Evolutionary conservation across 2,329 filamentous ascomycete genomes (phyloP).

Genomic region (Sporothrix schenckii): DNA sequence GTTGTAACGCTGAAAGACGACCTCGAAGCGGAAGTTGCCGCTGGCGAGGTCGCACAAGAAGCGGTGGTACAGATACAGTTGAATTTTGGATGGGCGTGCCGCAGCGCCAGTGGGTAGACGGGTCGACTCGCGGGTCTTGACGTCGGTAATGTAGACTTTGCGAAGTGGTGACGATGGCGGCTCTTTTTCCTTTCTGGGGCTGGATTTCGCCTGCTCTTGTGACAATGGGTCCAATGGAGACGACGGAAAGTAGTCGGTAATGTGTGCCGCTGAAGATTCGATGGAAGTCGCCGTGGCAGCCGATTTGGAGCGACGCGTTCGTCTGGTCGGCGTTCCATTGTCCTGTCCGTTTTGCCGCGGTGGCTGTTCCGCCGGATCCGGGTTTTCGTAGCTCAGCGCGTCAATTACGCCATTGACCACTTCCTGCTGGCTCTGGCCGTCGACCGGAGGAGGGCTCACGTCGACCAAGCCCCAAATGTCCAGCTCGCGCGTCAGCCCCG

Average conservation of each 20-base stretch:
- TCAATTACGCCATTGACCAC: conserved; percentile 91
- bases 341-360: neutral
- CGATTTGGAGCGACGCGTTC: neutral
- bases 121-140: conserved; percentile 77
- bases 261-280: conserved; percentile 25
- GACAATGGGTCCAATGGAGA: neutral
- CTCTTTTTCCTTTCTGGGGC: neutral
- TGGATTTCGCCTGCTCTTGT: neutral
- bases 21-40: conserved; percentile 68
- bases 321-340: neutral
- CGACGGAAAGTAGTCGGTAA: conserved; percentile 37
- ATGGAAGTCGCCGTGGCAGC: neutral
- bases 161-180: conserved; percentile 30
- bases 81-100: conserved; percentile 76
- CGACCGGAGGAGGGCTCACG: neutral
- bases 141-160: conserved; percentile 75
- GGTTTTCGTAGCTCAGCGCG: conserved; percentile 75
- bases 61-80: conserved; percentile 86
- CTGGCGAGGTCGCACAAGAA: conserved; percentile 77
- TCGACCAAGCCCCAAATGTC: conserved; percentile 85
- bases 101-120: conserved; percentile 66
- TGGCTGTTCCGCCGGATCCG: conserved; percentile 55
- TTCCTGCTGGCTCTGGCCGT: conserved; percentile 46
- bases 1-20: conserved; percentile 71
- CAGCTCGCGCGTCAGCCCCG: conserved; percentile 72